Conservation (phyloP, 2,329 filamentous ascomycete genomes). For the Trichophyton schoenleinii region DNA sequence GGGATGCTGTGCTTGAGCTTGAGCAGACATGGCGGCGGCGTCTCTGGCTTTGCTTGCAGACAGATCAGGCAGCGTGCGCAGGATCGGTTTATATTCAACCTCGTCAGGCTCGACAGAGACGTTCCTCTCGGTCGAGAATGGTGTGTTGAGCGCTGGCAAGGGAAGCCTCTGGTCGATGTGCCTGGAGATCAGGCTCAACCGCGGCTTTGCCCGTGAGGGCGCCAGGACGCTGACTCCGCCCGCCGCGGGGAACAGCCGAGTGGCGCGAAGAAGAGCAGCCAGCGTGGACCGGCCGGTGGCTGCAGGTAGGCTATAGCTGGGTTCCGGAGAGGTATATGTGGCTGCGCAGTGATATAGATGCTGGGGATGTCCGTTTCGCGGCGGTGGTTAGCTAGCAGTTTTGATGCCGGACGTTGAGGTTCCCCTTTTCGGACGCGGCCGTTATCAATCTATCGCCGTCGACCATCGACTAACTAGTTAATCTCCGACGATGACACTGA, state of each 20-base stretch:
- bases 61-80: slow-evolving; percentile 19
- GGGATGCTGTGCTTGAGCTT: slow-evolving; percentile 48
- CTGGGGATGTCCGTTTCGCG: too few species aligned
- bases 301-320: not conserved
- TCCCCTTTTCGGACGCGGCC: too few species aligned
- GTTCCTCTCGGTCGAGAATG: slow-evolving; percentile 48
- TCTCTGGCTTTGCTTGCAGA: not conserved
- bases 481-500: not conserved
- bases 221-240: slow-evolving; percentile 32
- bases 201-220: slow-evolving; percentile 35
- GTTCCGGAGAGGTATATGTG: not conserved
- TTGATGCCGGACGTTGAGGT: too few species aligned
- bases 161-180: slow-evolving; percentile 45
- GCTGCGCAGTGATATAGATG: not conserved
- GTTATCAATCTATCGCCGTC: not conserved
- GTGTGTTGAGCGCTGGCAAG: slow-evolving; percentile 49
- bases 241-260: slow-evolving; percentile 21
- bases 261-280: slow-evolving; percentile 12
- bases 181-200: slow-evolving; percentile 48
- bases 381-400: too few species aligned
- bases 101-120: slow-evolving; percentile 41
- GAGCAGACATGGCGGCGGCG: slow-evolving; percentile 41
- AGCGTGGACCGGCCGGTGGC: slow-evolving; percentile 4
- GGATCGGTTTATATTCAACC: slow-evolving; percentile 37
- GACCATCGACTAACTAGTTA: not conserved